phyloP scores from a whole-genome alignment of 345 rosid species.

The Cochlearia excelsa region DNA sequence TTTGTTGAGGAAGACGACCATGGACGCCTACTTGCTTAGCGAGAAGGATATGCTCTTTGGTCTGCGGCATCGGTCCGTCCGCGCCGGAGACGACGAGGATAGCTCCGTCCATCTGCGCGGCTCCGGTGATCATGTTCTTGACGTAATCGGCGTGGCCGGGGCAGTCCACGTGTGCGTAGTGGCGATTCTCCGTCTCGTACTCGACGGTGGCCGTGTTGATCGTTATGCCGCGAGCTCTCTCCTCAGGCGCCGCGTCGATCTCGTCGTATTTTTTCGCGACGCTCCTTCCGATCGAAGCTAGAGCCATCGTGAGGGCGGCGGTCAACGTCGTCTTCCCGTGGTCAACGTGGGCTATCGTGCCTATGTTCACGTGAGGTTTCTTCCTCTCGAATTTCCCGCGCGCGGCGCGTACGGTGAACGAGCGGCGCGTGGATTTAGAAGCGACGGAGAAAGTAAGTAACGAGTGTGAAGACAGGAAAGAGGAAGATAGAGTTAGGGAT shows the following conservation, averaged over 20 bases:
- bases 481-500: constrained; percentile 59
- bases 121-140: constrained; percentile 89
- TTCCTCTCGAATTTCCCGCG: constrained; percentile 93
- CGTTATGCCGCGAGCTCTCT: constrained; percentile 89
- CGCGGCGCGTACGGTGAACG: constrained; percentile 71
- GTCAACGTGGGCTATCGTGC: constrained; percentile 94
- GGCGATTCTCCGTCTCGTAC: constrained; percentile 84
- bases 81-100: constrained; percentile 81
- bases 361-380: constrained; percentile 89
- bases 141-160: constrained; percentile 94
- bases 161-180: constrained; percentile 90
- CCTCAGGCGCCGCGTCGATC: constrained; percentile 94
- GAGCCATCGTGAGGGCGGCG: constrained; percentile 92
- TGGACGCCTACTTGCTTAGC: constrained; percentile 93
- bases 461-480: constrained; percentile 54
- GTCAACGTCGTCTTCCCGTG: constrained; percentile 92
- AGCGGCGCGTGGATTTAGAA: constrained; percentile 36
- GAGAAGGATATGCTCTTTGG: constrained; percentile 77
- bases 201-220: constrained; percentile 92
- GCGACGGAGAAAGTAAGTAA: constrained; percentile 33
- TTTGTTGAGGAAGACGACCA: constrained; percentile 85
- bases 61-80: constrained; percentile 95
- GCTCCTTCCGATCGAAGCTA: constrained; percentile 63
- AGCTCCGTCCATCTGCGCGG: constrained; percentile 93
- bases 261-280: constrained; percentile 85